These are phyloP conservation scores for Laetiporus sulphureus DNA, from an alignment of 1,284 basidiomycete genomes.

Conservation along the genomic window DNA sequence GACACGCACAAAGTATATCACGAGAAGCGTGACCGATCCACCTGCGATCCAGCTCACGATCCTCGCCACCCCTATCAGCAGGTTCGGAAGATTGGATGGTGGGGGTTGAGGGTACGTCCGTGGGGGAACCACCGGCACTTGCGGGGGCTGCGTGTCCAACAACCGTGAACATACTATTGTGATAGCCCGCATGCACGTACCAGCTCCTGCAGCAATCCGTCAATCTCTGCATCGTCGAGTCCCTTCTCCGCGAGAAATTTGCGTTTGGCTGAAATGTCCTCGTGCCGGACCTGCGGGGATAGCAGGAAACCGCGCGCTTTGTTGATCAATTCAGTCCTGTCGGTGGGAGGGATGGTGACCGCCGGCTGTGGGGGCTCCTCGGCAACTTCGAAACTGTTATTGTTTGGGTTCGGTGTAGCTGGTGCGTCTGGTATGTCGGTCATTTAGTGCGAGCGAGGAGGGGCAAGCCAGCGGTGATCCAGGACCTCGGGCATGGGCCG, in stretches of 20 bases:
- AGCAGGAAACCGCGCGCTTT: slow-evolving; percentile 57
- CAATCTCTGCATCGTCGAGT: slow-evolving; percentile 52
- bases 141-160: slow-evolving; percentile 37
- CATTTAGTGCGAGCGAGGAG: background rate
- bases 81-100: slow-evolving; percentile 61
- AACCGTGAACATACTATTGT: background rate
- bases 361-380: background rate
- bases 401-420: background rate
- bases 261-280: slow-evolving; percentile 50
- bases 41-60: slow-evolving; percentile 62
- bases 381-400: background rate
- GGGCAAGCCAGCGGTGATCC: background rate
- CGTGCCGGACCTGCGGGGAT: slow-evolving; percentile 57
- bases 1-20: slow-evolving; percentile 43
- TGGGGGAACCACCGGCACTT: slow-evolving; percentile 54
- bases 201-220: slow-evolving; percentile 47
- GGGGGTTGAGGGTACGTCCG: slow-evolving; percentile 66
- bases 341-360: background rate
- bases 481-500: too few species aligned
- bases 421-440: background rate
- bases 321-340: slow-evolving; percentile 40
- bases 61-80: slow-evolving; percentile 54
- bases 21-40: slow-evolving; percentile 48
- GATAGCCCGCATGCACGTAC: slow-evolving; percentile 32
- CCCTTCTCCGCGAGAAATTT: slow-evolving; percentile 71